Evolutionary conservation across 2,329 filamentous ascomycete genomes (phyloP), one percentile per base, ranked within the genome.

Genomic region (Trichoderma sp.): DNA sequence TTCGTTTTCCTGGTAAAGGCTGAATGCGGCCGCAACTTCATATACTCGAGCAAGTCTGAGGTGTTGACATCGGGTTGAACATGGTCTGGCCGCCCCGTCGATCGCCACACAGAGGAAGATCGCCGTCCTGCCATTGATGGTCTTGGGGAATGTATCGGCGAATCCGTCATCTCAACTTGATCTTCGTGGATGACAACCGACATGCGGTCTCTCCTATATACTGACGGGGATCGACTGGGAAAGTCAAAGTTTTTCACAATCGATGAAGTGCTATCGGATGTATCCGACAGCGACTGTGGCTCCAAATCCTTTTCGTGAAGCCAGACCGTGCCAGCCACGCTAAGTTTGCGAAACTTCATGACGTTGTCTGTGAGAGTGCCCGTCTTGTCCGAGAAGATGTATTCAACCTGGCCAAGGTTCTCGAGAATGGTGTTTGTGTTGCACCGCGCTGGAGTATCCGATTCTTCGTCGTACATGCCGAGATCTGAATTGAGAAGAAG

Each of bases 381-480:
- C 0, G 94, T 97, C 81, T 97, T 97, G 79, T 97, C 94, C 0
- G 93, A 96, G 74, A 98, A 97, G 24, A 97, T 88, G 75, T 96
- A 96, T 72, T 86, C 92, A 70, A 98, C 89, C 80, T 97, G 95
- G 0, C 94, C 94, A 0, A 97, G 84, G 75, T 98, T 95, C 76
- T 97, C 94, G 70, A 97, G 90, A 76, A 98, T 97, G 0, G 95
- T 97, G 34, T 96, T 97, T 0, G 94, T 97, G 72, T 95, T 93
- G 73, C 94, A 94, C 73, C 93, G 89, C 74, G 96, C 92, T 0
- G 95, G 94, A 0, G 93, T 97, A 74, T 97, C 88, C 3, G 91
- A 90, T 52, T 88, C 88, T 69, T 90, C 88, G 74, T 97, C 93
- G 75, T 97, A 97, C 94, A 98, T 97, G 73, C 94, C 91, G 65